Evolutionary conservation across 2,329 filamentous ascomycete species (phyloP), one percentile per base, ranked within the genome.

Genomic region (Stagonosporopsis tanaceti): DNA sequence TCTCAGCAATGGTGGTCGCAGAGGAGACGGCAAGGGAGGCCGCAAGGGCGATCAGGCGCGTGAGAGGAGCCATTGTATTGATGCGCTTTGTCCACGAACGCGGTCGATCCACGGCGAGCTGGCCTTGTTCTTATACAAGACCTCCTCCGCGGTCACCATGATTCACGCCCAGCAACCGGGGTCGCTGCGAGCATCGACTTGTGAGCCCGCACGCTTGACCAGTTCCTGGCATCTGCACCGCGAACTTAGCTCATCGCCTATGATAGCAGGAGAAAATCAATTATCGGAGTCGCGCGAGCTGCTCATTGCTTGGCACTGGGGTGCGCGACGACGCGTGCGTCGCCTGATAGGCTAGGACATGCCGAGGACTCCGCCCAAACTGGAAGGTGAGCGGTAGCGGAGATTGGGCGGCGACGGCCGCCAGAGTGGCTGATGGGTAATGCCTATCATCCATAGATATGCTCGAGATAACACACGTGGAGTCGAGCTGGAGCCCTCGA

Each of bases 1-100:
- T 89, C 34, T 90, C 89, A 66, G 87, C 64, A 42, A 69, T 64
- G n/a, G 73, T 72, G 4, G 66, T 60, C 7, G 67, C 67, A 15
- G 60, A 62, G 2, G 62, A 61, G 15, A 61, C 47, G 28, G 59
- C 63, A 28, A 62, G 42, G 11, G 60, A 63, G 22, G 65, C 60
- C 39, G 63, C 62, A 24, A 68, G 42, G 37, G 64, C 61, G 17
- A 67, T 46, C 47, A 68, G 44, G 35, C 57, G 58, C 20, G 60
- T 51, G 9, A 68, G 12, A n/a, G 57, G 37, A 40, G 57, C 57
- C 65, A 66, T 67, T 57, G 38, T 48, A 40, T 37, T 44, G 45
- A 45, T 48, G 15, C 34, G 50, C 54, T 53, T 53, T 34, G 48
- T 57, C 44, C 48, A 57, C 54, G 48, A 44, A 40, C 44, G 17